phyloP scores from a whole-genome alignment of 208 protist species.

The Leishmania gerbilli region DNA sequence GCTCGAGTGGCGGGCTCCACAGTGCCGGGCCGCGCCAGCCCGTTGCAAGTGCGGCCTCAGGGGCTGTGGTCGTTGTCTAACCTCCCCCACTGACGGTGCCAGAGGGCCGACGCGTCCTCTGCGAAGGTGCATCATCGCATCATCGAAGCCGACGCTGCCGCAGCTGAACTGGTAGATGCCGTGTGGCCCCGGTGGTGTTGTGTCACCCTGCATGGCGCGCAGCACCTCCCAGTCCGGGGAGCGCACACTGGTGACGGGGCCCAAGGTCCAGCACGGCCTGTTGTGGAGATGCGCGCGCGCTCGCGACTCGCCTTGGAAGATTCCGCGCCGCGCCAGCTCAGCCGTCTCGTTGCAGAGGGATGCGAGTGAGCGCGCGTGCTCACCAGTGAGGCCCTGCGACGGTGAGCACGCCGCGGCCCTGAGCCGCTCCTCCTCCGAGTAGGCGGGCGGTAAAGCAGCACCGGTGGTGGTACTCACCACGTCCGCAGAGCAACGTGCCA shows the following conservation, averaged over 20 bases:
- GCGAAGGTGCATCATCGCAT: not conserved
- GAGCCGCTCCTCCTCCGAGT: not conserved
- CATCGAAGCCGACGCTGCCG: slow-evolving; percentile 3
- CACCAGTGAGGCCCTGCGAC: not conserved
- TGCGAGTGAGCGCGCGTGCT: not conserved
- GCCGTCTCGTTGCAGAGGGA: not conserved
- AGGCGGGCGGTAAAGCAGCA: not conserved
- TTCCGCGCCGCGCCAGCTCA: not conserved
- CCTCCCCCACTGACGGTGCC: not conserved
- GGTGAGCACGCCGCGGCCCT: not conserved
- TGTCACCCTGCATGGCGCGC: not conserved
- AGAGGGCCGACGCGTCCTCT: not conserved
- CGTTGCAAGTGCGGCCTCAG: not conserved
- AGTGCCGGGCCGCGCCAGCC: too few relatives aligned
- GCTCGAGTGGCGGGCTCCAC: not conserved
- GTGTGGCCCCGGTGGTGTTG: not conserved
- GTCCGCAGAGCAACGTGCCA: not conserved
- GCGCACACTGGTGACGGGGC: not conserved
- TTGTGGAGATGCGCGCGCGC: not conserved
- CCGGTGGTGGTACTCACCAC: not conserved
- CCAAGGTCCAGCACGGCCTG: not conserved
- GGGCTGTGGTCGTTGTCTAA: too few relatives aligned
- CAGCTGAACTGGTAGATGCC: slow-evolving; percentile 7
- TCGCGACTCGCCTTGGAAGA: not conserved
- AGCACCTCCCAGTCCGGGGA: slow-evolving; percentile 15